Evolutionary conservation across 2,329 filamentous ascomycete species (phyloP).

Genomic region (Cordyceps militaris): DNA sequence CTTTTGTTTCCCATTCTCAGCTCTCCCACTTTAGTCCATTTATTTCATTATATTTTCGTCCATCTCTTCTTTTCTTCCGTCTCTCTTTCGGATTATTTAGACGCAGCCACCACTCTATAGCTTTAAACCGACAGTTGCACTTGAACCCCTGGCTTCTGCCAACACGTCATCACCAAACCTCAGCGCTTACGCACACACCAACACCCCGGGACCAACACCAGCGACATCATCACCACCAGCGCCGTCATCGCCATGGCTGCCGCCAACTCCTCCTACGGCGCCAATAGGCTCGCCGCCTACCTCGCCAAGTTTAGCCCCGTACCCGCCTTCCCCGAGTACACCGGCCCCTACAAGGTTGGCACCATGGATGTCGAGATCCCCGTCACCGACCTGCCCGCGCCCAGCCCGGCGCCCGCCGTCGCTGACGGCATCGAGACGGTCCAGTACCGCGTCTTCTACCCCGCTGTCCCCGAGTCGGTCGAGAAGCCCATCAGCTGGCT

Average conservation of each 20-base stretch:
- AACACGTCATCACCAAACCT: constrained; percentile 4
- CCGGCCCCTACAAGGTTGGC: constrained; percentile 71
- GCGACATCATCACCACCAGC: background rate
- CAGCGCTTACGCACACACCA: background rate
- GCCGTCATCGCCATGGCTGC: constrained; percentile 5
- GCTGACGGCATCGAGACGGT: constrained; percentile 59
- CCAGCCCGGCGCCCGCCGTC: constrained; percentile 44
- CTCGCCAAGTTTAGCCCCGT: constrained; percentile 58
- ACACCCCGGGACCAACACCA: background rate
- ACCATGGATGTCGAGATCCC: constrained; percentile 77
- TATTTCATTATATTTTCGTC: background rate
- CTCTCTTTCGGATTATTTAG: background rate
- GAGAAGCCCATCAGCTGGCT: constrained; percentile 67
- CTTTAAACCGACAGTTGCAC: background rate
- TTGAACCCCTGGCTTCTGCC: background rate
- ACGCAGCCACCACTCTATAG: background rate
- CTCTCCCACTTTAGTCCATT: background rate
- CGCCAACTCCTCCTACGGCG: background rate
- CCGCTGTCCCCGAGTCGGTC: constrained; percentile 46
- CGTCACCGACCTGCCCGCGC: constrained; percentile 49
- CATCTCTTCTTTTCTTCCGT: background rate
- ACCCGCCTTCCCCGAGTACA: constrained; percentile 66
- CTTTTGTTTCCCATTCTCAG: background rate
- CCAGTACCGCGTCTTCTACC: constrained; percentile 78
- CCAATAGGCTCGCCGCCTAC: constrained; percentile 37